Percentiles rank a stretch among this genome's conserved stretches.
These are phyloP conservation scores for Populus hybrid DNA, from an alignment of 441 rosid species.

Conservation along the genomic window DNA sequence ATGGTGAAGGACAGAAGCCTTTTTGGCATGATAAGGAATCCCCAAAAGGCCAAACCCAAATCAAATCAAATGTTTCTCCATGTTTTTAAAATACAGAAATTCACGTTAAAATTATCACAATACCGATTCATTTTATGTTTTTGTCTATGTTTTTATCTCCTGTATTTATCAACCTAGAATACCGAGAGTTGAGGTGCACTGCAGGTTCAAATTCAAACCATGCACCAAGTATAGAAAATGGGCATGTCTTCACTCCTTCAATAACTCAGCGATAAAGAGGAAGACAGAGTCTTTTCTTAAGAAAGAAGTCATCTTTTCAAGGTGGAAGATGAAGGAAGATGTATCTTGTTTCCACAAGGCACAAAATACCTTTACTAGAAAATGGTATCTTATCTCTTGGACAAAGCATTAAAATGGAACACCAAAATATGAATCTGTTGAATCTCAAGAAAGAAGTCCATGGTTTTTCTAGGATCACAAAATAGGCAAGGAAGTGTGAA, in stretches of 20 bases:
- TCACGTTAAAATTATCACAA: too few relatives aligned
- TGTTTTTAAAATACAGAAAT: too few relatives aligned
- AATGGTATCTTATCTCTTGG: background rate
- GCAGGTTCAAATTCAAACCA: background rate
- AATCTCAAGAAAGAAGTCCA: background rate
- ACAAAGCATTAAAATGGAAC: background rate
- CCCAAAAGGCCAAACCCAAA: too few relatives aligned
- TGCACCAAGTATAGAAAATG: too few relatives aligned
- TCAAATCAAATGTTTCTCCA: background rate
- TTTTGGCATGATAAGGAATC: background rate
- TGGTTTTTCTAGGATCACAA: background rate
- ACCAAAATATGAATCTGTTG: background rate
- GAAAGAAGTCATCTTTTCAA: background rate
- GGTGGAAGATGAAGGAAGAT: background rate
- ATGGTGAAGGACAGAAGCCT: background rate
- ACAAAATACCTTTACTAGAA: background rate
- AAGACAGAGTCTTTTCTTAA: too few relatives aligned
- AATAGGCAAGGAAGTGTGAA: background rate
- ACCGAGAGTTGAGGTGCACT: background rate
- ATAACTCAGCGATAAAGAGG: too few relatives aligned
- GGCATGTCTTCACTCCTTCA: too few relatives aligned
- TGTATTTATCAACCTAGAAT: too few relatives aligned
- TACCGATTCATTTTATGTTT: too few relatives aligned
- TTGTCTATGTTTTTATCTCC: too few relatives aligned
- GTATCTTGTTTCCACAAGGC: background rate